Percentiles rank a stretch among this genome's conserved stretches.
Conservation (phyloP, 345 rosid species). For the Isatis tinctoria region DNA sequence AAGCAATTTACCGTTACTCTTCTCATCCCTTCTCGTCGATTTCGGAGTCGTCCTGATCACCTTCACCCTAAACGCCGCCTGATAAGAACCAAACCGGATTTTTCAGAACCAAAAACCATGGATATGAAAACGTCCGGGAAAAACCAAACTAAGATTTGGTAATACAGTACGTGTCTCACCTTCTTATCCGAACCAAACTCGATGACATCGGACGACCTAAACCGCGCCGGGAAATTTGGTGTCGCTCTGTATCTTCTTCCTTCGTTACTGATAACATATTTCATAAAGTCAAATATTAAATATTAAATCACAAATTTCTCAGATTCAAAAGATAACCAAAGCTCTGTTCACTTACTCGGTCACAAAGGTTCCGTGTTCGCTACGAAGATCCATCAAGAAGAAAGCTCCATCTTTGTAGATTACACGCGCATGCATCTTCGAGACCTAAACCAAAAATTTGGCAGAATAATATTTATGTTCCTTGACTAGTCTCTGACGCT, state of each 20-base stretch:
- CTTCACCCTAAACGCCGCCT: constrained; percentile 77
- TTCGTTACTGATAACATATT: constrained; percentile 45
- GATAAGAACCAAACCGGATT: constrained; percentile 10
- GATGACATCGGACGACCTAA: constrained; percentile 53
- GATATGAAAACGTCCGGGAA: background rate
- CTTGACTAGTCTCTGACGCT: constrained; percentile 1
- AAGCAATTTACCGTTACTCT: constrained; percentile 38
- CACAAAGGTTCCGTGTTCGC: constrained; percentile 72
- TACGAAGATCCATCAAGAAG: constrained; percentile 60
- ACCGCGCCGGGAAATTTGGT: constrained; percentile 52
- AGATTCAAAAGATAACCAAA: background rate
- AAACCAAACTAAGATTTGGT: background rate
- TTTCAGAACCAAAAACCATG: background rate
- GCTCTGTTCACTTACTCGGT: constrained; percentile 51
- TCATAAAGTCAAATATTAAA: background rate
- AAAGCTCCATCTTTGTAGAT: constrained; percentile 72
- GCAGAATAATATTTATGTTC: background rate
- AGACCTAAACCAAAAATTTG: constrained; percentile 46
- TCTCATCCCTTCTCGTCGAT: constrained; percentile 18
- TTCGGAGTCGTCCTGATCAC: constrained; percentile 42
- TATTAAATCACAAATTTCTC: background rate
- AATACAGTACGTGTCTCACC: constrained; percentile 33
- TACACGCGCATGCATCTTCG: constrained; percentile 68
- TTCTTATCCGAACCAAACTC: constrained; percentile 68
- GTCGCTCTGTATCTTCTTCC: constrained; percentile 50